phyloP scores from a whole-genome alignment of 371 early-diverging fungal genomes.

The Apophysomyces trapeziformis region DNA sequence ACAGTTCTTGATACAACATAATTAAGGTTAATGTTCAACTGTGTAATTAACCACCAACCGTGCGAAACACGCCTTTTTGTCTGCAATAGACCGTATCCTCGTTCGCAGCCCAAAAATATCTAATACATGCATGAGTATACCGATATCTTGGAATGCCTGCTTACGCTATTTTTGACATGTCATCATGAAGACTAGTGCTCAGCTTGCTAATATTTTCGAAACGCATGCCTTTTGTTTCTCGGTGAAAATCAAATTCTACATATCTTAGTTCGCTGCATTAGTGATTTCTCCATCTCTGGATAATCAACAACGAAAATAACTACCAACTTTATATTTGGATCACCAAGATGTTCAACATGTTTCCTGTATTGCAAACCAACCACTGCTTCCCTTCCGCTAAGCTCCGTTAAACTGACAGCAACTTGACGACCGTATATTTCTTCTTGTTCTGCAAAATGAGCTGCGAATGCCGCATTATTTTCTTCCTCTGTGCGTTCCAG shows the following conservation, averaged over 20 bases:
- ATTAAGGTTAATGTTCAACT: neutral
- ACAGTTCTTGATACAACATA: conserved; percentile 75
- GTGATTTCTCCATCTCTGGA: neutral
- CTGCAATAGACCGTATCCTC: conserved; percentile 32
- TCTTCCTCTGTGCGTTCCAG: conserved; percentile 63
- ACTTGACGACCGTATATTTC: conserved; percentile 75
- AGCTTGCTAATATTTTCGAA: conserved; percentile 58
- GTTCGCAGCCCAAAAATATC: conserved; percentile 51
- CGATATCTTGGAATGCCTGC: neutral
- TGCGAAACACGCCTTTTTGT: conserved; percentile 53
- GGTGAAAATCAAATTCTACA: conserved; percentile 95
- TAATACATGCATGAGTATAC: conserved; percentile 11
- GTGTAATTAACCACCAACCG: conserved; percentile 27
- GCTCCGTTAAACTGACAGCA: conserved; percentile 80
- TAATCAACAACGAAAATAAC: conserved; percentile 1
- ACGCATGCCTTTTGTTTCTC: conserved; percentile 57
- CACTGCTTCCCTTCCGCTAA: conserved; percentile 57
- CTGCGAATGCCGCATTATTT: conserved; percentile 48
- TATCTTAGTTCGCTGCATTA: conserved; percentile 49
- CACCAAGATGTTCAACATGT: conserved; percentile 46
- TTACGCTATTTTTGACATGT: conserved; percentile 51
- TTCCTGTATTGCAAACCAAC: conserved; percentile 54
- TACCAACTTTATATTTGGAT: conserved; percentile 48
- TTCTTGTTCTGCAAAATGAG: conserved; percentile 75
- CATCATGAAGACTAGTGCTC: conserved; percentile 44